phyloP scores from a whole-genome alignment of 257 asterid genomes.

The Asclepias syriaca region DNA sequence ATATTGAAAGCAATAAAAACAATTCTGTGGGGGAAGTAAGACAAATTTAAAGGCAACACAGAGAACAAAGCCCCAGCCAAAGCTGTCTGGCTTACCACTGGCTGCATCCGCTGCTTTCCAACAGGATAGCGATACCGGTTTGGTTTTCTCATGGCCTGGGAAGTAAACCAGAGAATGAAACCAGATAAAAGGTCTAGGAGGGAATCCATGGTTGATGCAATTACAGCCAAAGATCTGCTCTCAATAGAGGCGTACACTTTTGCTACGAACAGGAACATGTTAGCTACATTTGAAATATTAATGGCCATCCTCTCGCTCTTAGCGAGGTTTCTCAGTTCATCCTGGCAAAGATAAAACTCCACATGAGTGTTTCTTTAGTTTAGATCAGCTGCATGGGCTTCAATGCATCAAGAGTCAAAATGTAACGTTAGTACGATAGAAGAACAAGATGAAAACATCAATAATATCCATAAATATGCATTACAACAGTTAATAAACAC shows the following conservation, averaged over 20 bases:
- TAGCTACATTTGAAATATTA: conserved; percentile 58
- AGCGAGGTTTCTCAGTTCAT: conserved; percentile 62
- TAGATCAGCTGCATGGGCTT: too few relatives aligned
- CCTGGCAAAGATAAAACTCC: conserved; percentile 36
- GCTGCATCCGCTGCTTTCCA: conserved; percentile 93
- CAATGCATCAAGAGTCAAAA: background rate
- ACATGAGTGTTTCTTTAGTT: background rate
- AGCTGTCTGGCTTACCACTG: conserved; percentile 51
- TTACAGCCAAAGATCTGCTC: conserved; percentile 91
- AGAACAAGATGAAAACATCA: background rate
- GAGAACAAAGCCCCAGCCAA: too few relatives aligned
- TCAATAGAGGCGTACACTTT: conserved; percentile 71
- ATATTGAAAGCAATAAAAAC: background rate
- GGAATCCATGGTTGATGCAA: conserved; percentile 89
- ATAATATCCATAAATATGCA: too few relatives aligned
- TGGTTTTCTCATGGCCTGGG: conserved; percentile 75
- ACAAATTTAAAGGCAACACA: background rate
- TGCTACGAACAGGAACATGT: conserved; percentile 68
- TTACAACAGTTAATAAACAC: too few relatives aligned
- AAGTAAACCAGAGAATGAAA: conserved; percentile 83
- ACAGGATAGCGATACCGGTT: conserved; percentile 79
- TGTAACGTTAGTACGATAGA: background rate
- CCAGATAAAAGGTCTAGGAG: conserved; percentile 86
- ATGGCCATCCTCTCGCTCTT: conserved; percentile 74
- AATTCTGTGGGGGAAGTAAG: background rate